A percentile compares a stretch with the other conserved stretches of the same genome.
phyloP scores from a whole-genome alignment of 331 rosid genomes.

The Rosa hybrid region DNA sequence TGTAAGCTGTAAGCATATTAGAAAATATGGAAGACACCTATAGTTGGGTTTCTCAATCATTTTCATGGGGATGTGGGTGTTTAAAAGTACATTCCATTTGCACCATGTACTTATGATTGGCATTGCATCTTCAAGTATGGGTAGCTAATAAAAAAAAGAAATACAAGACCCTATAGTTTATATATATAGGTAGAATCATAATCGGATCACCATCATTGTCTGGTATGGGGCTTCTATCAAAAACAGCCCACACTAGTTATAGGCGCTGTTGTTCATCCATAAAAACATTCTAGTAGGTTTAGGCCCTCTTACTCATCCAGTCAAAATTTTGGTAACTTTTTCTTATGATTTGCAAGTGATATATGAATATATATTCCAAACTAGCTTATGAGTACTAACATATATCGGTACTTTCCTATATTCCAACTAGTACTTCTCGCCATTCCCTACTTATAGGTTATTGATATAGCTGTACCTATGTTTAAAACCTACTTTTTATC shows the following conservation, averaged over 20 bases:
- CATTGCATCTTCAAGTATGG: constrained; percentile 23
- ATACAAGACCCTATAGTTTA: constrained; percentile 2
- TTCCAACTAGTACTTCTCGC: background rate
- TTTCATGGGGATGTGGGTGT: constrained; percentile 25
- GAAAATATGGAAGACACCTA: background rate
- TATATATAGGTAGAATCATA: constrained; percentile 23
- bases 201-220: constrained; percentile 21
- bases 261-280: background rate
- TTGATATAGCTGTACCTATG: background rate
- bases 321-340: background rate
- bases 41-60: constrained; percentile 33
- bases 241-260: constrained; percentile 20
- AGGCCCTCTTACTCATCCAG: background rate
- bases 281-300: background rate
- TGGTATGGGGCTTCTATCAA: constrained; percentile 36
- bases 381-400: background rate
- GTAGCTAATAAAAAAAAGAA: background rate
- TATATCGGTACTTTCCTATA: background rate
- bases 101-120: constrained; percentile 33
- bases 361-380: background rate
- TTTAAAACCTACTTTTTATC: background rate
- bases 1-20: background rate
- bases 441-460: background rate
- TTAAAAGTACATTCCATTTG: constrained; percentile 40
- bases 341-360: background rate